Percentiles rank a stretch among this genome's conserved stretches.
These are phyloP conservation scores for Neophaeococcomyces aloes DNA, from an alignment of 2,329 filamentous ascomycete genomes.

Conservation along the genomic window DNA sequence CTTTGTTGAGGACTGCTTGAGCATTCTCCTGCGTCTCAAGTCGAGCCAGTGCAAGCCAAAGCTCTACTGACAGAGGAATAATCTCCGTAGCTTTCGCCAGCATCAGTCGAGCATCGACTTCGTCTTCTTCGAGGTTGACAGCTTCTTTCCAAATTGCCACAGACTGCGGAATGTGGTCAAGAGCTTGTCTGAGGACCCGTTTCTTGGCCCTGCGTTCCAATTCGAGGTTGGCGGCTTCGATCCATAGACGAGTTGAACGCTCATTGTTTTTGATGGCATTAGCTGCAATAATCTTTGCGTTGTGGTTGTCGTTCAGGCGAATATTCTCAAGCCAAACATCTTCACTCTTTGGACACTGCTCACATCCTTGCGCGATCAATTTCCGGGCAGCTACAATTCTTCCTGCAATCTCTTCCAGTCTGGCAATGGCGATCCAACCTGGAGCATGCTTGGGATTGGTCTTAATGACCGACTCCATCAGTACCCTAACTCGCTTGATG, in stretches of 20 bases:
- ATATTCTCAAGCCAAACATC: constrained; percentile 97
- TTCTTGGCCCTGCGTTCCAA: constrained; percentile 75
- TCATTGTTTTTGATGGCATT: constrained; percentile 88
- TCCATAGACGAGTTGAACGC: constrained; percentile 79
- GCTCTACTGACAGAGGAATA: constrained; percentile 82
- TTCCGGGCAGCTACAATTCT: constrained; percentile 83
- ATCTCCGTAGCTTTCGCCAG: constrained; percentile 92
- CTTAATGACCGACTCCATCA: constrained; percentile 94
- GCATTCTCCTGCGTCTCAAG: constrained; percentile 85
- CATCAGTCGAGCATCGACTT: constrained; percentile 74
- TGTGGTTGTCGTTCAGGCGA: constrained; percentile 78
- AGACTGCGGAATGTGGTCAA: constrained; percentile 87
- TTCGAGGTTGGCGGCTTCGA: constrained; percentile 90
- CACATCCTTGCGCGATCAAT: constrained; percentile 77
- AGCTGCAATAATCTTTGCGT: constrained; percentile 90
- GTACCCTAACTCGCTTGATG: constrained; percentile 81
- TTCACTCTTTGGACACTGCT: constrained; percentile 85
- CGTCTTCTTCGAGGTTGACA: constrained; percentile 87
- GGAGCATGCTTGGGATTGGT: constrained; percentile 92
- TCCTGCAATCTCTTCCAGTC: constrained; percentile 84
- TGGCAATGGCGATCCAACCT: constrained; percentile 89
- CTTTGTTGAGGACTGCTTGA: constrained; percentile 88
- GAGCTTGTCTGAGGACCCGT: constrained; percentile 77
- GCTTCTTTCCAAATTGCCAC: constrained; percentile 97
- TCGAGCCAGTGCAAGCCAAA: constrained; percentile 88